Conservation (phyloP, 2,329 filamentous ascomycete genomes). For the Magnaporthales sp. region DNA sequence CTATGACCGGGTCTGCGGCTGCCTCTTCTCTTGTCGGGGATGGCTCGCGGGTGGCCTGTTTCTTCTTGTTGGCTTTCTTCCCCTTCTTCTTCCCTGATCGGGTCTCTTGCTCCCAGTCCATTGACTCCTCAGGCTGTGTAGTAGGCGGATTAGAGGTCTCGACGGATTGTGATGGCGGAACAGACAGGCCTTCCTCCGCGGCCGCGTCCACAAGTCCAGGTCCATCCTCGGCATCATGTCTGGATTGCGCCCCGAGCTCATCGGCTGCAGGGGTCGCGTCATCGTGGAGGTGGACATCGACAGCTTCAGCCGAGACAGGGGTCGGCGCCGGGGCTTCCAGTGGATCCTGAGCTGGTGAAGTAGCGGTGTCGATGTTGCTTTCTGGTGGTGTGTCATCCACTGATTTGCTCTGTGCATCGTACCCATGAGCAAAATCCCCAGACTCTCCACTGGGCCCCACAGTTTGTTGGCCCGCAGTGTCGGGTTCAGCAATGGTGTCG, state of each 20-base stretch:
- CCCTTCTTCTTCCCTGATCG: slow-evolving; percentile 21
- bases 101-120: slow-evolving; percentile 17
- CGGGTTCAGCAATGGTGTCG: not conserved
- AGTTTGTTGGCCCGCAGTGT: not conserved
- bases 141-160: not conserved
- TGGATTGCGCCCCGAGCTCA: not conserved
- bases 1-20: slow-evolving; percentile 5
- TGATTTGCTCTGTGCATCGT: slow-evolving; percentile 16
- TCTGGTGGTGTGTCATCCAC: slow-evolving; percentile 14
- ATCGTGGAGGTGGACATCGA: slow-evolving; percentile 7
- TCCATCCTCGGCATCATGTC: not conserved
- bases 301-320: not conserved
- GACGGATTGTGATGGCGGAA: not conserved
- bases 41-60: slow-evolving; percentile 7
- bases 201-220: not conserved
- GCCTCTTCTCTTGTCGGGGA: slow-evolving; percentile 8
- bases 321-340: slow-evolving; percentile 5
- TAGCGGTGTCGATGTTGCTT: slow-evolving; percentile 14
- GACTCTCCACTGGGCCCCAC: slow-evolving; percentile 10
- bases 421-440: slow-evolving; percentile 10
- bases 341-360: slow-evolving; percentile 16
- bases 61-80: slow-evolving; percentile 14
- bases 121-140: slow-evolving; percentile 12
- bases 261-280: not conserved
- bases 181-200: not conserved